A percentile compares a stretch with the other conserved stretches of the same genome.
Conservation (phyloP, 208 protist genomes). For the Trypanosoma cruzi region DNA sequence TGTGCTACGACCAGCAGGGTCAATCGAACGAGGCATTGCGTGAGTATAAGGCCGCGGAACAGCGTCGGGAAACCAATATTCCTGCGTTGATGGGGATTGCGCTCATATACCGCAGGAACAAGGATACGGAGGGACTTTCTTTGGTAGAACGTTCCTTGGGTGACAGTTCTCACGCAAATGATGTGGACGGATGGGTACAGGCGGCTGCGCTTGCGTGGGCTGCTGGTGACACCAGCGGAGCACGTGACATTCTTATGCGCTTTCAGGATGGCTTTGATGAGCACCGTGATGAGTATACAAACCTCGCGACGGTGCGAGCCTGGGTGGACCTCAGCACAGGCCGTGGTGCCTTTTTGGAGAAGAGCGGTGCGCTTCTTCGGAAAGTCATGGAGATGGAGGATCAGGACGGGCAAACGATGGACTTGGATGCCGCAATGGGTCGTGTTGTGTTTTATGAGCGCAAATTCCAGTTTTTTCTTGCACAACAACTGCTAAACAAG, state of each 20-base stretch:
- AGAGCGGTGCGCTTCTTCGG: slow-evolving; percentile 75
- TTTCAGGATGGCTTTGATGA: slow-evolving; percentile 31
- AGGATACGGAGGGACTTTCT: slow-evolving; percentile 60
- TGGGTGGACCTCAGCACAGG: slow-evolving; percentile 91
- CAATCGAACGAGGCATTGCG: slow-evolving; percentile 78
- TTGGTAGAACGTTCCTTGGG: slow-evolving; percentile 55
- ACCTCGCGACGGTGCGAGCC: slow-evolving; percentile 62
- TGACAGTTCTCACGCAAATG: slow-evolving; percentile 33
- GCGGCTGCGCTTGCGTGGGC: slow-evolving; percentile 78
- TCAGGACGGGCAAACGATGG: slow-evolving; percentile 34
- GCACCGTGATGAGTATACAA: slow-evolving; percentile 86
- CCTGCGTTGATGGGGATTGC: slow-evolving; percentile 77
- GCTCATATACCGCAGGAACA: slow-evolving; percentile 74
- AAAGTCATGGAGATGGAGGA: slow-evolving; percentile 64
- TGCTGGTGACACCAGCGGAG: slow-evolving; percentile 52
- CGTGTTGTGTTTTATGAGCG: slow-evolving; percentile 83
- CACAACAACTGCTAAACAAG: slow-evolving; percentile 86
- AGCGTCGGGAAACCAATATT: slow-evolving; percentile 54
- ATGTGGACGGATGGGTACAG: slow-evolving; percentile 41
- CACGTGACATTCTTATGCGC: slow-evolving; percentile 57
- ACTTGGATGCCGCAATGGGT: slow-evolving; percentile 84
- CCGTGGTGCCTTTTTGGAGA: slow-evolving; percentile 80
- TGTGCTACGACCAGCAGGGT: slow-evolving; percentile 79
- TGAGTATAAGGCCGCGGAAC: slow-evolving; percentile 81
- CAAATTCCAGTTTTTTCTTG: slow-evolving; percentile 75